Evolutionary conservation across 1,284 basidiomycete genomes (phyloP), one percentile per base, ranked within the genome.

Genomic region (Leucoagaricus sp.): DNA sequence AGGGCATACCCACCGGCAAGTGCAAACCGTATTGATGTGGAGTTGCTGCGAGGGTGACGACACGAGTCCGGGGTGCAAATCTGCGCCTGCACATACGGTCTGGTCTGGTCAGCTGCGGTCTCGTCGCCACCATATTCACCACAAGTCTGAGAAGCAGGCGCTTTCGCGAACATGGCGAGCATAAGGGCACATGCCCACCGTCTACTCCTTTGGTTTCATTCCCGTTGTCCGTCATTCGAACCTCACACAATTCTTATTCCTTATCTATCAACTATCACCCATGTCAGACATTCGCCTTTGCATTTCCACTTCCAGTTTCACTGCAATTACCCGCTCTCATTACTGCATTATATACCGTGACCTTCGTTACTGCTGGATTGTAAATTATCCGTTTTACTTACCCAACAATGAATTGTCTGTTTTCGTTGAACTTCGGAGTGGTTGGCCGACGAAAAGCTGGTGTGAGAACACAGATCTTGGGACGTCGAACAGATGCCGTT

Each of bases 31-130:
- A 13, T 66, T 66, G 15, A 75, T 76, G 72, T 77, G 75, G 75
- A 76, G 69, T 48, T 77, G 75, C 60, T 77, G 75, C 56, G 70
- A 75, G 49, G 72, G 75, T 53, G 75, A 75, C 38, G 70, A 70
- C 53, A 60, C 61, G 63, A 72, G 68, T 55, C 63, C 67, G 2
- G 73, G 73, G 13, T 75, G 72, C 53, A 59, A 63, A 31, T 33
- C 42, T 19, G 53, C 59, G 5, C 33, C 64, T 28, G 36, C 33
- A 4, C 47, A 58, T 42, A 13, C 45, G 13, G 9, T 40, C 19
- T 33, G 28, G 42, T n/a, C 26, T 19, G 21, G 28, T 31, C 29
- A 33, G 12, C n/a, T 21, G 29, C 17, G 21, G 12, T 25, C 15
- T 21, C 40, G 41, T 23, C 40, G 9, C n/a, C 48, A 48, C 28